A percentile compares a stretch with the other conserved stretches of the same genome.
Evolutionary conservation across 805 yeast genomes (phyloP).

Genomic region (Hanseniaspora lachancei): DNA sequence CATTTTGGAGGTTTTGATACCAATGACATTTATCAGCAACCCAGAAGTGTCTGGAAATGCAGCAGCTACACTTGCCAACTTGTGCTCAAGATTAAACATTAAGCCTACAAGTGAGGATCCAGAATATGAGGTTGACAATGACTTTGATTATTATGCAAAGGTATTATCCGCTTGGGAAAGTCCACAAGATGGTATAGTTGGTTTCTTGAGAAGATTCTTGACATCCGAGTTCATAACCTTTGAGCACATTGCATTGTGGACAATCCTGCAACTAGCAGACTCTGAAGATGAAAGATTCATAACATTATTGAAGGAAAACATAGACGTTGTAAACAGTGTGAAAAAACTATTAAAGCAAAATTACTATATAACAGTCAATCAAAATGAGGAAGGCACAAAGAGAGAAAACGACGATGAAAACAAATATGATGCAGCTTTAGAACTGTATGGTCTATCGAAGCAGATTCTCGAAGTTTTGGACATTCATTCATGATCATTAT

Average conservation of each 20-base stretch:
- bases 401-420: constrained; percentile 4
- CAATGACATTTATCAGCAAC: constrained; percentile 74
- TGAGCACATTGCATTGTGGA: constrained; percentile 97
- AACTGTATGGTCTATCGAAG: constrained; percentile 52
- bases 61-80: constrained; percentile 93
- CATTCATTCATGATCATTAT: neutral
- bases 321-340: constrained; percentile 41
- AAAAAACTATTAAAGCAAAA: constrained; percentile 30
- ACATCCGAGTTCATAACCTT: constrained; percentile 80
- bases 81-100: constrained; percentile 80
- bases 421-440: constrained; percentile 42
- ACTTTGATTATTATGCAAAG: constrained; percentile 38
- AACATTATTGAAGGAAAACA: constrained; percentile 42
- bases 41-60: constrained; percentile 96
- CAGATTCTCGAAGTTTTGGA: constrained; percentile 41
- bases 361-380: constrained; percentile 8
- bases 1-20: constrained; percentile 76
- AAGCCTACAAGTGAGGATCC: neutral
- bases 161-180: constrained; percentile 65
- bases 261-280: constrained; percentile 82
- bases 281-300: constrained; percentile 56
- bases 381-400: constrained; percentile 4
- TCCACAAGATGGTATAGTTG: constrained; percentile 75
- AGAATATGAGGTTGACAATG: neutral
- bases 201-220: constrained; percentile 68